phyloP scores from a whole-genome alignment of 2,329 filamentous ascomycete species.

The Amauroascus verrucosus region DNA sequence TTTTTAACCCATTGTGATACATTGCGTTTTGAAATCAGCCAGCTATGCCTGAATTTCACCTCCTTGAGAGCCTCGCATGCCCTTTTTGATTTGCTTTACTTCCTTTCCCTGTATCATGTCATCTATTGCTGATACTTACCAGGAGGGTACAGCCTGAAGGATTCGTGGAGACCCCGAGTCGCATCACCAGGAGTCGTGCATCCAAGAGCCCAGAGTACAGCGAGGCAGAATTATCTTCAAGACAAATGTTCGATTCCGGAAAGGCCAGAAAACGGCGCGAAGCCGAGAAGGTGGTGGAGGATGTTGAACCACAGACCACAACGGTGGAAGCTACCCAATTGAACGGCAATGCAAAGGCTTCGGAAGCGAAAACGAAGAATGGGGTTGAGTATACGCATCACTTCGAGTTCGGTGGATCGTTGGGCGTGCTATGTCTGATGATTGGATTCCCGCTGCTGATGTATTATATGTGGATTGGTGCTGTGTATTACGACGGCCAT shows the following conservation, averaged over 20 bases:
- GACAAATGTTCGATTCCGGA: slow-evolving; percentile 22
- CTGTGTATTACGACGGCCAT: slow-evolving; percentile 81
- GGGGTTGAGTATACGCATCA: slow-evolving; percentile 42
- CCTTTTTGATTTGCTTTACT: neutral
- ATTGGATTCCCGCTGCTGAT: slow-evolving; percentile 84
- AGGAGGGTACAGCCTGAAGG: slow-evolving; percentile 45
- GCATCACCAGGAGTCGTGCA: slow-evolving; percentile 37
- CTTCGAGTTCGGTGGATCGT: slow-evolving; percentile 76
- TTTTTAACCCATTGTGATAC: neutral
- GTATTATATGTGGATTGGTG: slow-evolving; percentile 99
- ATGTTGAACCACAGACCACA: slow-evolving; percentile 21
- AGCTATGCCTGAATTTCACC: neutral
- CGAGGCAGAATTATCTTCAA: neutral
- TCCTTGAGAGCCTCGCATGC: neutral
- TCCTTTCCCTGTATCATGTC: neutral
- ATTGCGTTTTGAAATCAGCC: neutral
- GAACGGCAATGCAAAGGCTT: slow-evolving; percentile 14
- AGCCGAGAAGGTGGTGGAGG: slow-evolving; percentile 19
- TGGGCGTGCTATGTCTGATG: slow-evolving; percentile 79
- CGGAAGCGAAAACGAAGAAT: slow-evolving; percentile 16
- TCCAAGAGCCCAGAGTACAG: slow-evolving; percentile 23
- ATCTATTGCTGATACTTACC: neutral
- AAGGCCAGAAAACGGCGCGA: slow-evolving; percentile 21
- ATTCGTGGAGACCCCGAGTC: slow-evolving; percentile 44
- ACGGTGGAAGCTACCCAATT: slow-evolving; percentile 16